Base-by-base conservation (phyloP, 495 filamentous ascomycete species). In the Pyronema omphalodes region DNA sequence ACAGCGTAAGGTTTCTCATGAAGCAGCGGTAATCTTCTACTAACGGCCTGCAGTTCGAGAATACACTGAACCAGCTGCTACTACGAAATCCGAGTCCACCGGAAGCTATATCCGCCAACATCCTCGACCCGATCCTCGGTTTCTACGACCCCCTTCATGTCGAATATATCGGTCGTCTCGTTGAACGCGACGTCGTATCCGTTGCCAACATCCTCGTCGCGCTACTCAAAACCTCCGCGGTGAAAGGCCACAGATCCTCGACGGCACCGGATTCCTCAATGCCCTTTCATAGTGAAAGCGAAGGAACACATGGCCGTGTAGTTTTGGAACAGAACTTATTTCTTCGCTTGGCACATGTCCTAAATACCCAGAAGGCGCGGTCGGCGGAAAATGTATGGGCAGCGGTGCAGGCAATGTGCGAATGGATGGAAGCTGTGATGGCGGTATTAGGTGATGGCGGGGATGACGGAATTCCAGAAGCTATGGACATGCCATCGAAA, bases 371-470 rank as follows among this genome's bases (percentile, higher is more conserved):
- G 37, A 61, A 59, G 18, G 62, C 62, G 8, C 66, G 60, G 17
- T 56, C 56, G 15, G 18, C 59, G 7, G 62, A 65, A 15, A 53
- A 43, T 33, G 56, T 65, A 35, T 65, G 62, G 62, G 52, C 62
- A 7, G 58, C 59, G 12, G 52, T 64, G 8, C 52, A 57, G 37
- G 57, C 61, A 9, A 47, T 64, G 37, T 57, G 51, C 29, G 60
- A 63, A 6, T 64, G 61, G 61, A 60, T 69, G 59, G 64, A 66
- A 15, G 71, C 64, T 4, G 69, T 73, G 67, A 73, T 74, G 69
- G 57, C 64, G 15, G 69, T 44, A 61, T 67, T 18, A 67, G 68
- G 49, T 70, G 60, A 58, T 6, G 41, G 71, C 37, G 66, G 66
- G 8, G 64, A 67, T 14, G 69, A 74, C 23, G 67, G 63, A 0